phyloP scores from a whole-genome alignment of 805 yeast genomes.

The Kluyveromyces dobzhanskii region DNA sequence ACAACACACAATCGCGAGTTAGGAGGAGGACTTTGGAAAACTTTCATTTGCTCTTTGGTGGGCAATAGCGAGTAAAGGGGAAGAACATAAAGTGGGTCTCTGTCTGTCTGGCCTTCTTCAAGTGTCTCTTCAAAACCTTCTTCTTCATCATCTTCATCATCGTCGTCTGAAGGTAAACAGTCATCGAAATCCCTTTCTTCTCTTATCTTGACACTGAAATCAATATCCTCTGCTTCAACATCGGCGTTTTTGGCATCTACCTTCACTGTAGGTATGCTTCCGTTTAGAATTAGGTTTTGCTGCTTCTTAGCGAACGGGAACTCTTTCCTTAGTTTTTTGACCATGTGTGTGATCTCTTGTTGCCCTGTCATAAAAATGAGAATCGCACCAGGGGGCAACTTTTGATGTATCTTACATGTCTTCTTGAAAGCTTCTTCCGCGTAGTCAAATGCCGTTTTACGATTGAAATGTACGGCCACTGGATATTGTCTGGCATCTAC shows the following conservation, averaged over 20 bases:
- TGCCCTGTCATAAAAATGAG: conserved; percentile 91
- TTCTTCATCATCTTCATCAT: conserved; percentile 36
- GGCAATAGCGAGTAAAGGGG: conserved; percentile 91
- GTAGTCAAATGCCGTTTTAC: conserved; percentile 69
- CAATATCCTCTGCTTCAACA: conserved; percentile 83
- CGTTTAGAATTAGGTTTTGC: conserved; percentile 10
- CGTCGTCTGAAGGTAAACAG: conserved; percentile 27
- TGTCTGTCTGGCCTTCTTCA: conserved; percentile 60
- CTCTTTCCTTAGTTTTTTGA: conserved; percentile 55
- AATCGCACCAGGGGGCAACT: conserved; percentile 90
- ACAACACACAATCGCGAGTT: conserved; percentile 86
- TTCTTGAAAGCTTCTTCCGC: conserved; percentile 80
- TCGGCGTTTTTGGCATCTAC: conserved; percentile 54
- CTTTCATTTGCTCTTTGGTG: conserved; percentile 91
- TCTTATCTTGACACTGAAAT: conserved; percentile 44
- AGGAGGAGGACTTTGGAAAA: conserved; percentile 75
- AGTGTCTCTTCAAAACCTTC: conserved; percentile 61
- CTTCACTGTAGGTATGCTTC: conserved; percentile 35
- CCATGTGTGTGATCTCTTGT: conserved; percentile 75
- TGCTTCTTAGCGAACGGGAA: conserved; percentile 43
- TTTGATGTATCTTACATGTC: conserved; percentile 76
- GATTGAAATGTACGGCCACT: conserved; percentile 83
- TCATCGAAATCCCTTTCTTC: conserved; percentile 30
- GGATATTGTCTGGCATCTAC: conserved; percentile 94
- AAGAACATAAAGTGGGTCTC: conserved; percentile 78